Evolutionary conservation across 495 filamentous ascomycete genomes (phyloP).

Genomic region (Cenococcum geophilum): DNA sequence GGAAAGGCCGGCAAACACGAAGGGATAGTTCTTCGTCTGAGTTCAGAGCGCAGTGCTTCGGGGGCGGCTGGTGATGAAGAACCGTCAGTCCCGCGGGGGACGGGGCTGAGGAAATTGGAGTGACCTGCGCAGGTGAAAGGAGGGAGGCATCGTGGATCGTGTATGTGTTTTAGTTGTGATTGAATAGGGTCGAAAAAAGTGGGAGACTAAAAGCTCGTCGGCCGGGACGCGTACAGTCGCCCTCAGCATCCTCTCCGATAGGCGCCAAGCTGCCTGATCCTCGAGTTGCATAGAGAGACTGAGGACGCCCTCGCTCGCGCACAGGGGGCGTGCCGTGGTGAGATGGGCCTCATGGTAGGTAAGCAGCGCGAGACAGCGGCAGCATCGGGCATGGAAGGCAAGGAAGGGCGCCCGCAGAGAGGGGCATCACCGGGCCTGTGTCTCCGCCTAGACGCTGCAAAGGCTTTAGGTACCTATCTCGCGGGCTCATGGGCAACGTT

Average conservation of each 20-base stretch:
- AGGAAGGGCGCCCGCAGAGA: no score
- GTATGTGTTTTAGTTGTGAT: constrained; percentile 25
- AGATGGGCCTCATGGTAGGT: background rate
- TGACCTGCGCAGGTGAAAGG: constrained; percentile 28
- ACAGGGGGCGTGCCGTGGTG: background rate
- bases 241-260: constrained; percentile 6
- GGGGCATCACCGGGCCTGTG: background rate
- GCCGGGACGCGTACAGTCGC: constrained; percentile 16
- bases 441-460: background rate
- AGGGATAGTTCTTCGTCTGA: background rate
- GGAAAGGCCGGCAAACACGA: constrained; percentile 9
- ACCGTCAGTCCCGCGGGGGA: constrained; percentile 43
- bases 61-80: constrained; percentile 6
- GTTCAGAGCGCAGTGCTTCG: background rate
- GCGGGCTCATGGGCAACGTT: background rate
- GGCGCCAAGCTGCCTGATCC: constrained; percentile 23
- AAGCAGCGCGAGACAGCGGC: background rate
- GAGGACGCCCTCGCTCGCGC: background rate
- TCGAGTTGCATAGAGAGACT: background rate
- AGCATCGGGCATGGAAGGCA: background rate
- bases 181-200: constrained; percentile 30
- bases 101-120: constrained; percentile 42
- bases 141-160: constrained; percentile 26
- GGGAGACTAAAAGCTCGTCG: constrained; percentile 24
- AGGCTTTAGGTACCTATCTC: background rate